Evolutionary conservation across 345 rosid species (phyloP).

Genomic region (Citrus reticulata): DNA sequence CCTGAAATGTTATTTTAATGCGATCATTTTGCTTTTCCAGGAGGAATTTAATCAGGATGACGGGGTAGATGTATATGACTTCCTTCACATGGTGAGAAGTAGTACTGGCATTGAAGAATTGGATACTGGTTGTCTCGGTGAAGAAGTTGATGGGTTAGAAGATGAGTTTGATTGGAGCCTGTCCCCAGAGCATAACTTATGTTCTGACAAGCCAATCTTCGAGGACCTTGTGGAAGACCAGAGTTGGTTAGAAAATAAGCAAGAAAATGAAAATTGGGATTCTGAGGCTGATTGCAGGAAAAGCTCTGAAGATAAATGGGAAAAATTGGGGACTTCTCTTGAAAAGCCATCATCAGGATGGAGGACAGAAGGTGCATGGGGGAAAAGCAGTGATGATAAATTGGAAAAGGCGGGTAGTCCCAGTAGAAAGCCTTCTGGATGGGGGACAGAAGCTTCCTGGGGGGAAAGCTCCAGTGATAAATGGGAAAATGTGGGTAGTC

Average conservation of each 20-base stretch:
- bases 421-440: background rate
- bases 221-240: slow-evolving; percentile 57
- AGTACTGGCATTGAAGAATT: slow-evolving; percentile 25
- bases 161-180: slow-evolving; percentile 56
- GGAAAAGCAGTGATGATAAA: background rate
- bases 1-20: background rate
- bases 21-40: slow-evolving; percentile 36
- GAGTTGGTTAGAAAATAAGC: slow-evolving; percentile 25
- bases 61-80: slow-evolving; percentile 56
- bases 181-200: slow-evolving; percentile 65
- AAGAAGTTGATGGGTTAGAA: slow-evolving; percentile 58
- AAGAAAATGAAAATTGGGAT: slow-evolving; percentile 31
- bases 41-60: slow-evolving; percentile 36
- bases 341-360: background rate
- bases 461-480: background rate
- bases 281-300: background rate
- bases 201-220: slow-evolving; percentile 52
- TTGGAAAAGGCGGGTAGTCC: background rate
- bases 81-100: slow-evolving; percentile 72
- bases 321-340: background rate
- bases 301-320: background rate
- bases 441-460: background rate
- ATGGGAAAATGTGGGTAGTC: background rate
- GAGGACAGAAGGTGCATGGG: background rate
- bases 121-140: slow-evolving; percentile 65